Evolutionary conservation across 768 basidiomycete species (phyloP), one percentile per base, ranked within the genome.

Genomic region (Suillus sp.): DNA sequence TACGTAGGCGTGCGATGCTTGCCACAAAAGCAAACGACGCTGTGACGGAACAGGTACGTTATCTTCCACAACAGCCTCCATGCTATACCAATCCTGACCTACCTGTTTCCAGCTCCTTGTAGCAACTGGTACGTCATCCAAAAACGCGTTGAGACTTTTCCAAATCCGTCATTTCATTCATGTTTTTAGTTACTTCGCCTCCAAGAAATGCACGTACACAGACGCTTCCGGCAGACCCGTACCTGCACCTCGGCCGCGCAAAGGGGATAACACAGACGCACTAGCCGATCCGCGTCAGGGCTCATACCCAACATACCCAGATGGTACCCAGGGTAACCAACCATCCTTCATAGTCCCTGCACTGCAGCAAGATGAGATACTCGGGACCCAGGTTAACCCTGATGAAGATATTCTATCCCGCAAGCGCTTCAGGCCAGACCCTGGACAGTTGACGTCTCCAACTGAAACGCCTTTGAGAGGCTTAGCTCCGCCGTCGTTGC

Each of bases 1-100:
- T 57, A 55, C n/a, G 38, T 62, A 84, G 83, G 83, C 92, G 56
- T 93, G 92, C 75, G 89, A 92, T 75, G 88, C 89, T 60, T 93
- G 92, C 73, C 92, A 93, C 72, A 91, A 90, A 74, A 88, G 86
- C 77, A 93, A 93, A 72, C 85, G 92, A 30, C 85, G 91, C 55
- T 93, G 91, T 76, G 91, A 92, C 75, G 91, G 91, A 37, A 91
- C 89, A 65, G 87, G 90, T 89, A 65, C 63, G 86, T 79, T 57
- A 62, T 60, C 37, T 56, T 34, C 22, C 53, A 51, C 65, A 45
- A 37, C 59, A 27, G 43, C 62, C 20, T 64, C 54, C 65, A 61
- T 40, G 53, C 58, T 43, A 60, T 22, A 50, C 62, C 58, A 66
- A 38, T 34, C 55, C 7, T 63, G 8, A 59, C 56, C 25, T 54